Evolutionary conservation across 1,284 basidiomycete species (phyloP), one percentile per base, ranked within the genome.

Genomic region (Puccinia brachypodii): DNA sequence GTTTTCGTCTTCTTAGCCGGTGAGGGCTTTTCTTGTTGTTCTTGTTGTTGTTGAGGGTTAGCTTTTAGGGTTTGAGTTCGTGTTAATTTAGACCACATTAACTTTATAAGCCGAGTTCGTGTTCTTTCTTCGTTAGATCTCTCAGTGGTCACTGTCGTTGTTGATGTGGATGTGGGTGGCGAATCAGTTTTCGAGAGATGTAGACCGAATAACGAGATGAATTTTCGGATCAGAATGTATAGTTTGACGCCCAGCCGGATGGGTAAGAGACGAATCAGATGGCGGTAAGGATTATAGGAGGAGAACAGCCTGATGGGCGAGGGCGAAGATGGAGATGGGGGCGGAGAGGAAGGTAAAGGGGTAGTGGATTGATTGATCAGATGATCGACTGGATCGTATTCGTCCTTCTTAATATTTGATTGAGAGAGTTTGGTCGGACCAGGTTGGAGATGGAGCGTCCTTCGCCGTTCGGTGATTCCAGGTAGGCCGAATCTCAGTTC

Each of bases 1-100:
- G 94, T 96, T 88, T 98, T 98, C 66, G 91, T 93, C 28, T 38
- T 42, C 56, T 19, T 25, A 62, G 22, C n/a, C 42, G 44, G 40
- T 40, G 14, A 36, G n/a, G n/a, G 73, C 33, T 38, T 19, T 28
- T 16, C 31, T 74, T 7, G 2, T 62, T 7, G 38, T n/a, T n/a
- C n/a, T n/a, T 62, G 58, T 14, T 62, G 58, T 11, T 50, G 47
- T 9, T 50, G 47, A 22, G 47, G 22, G 47, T n/a, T 50, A 50
- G 47, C 47, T 50, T 50, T 22, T 9, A 50, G 47, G 47, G 22
- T 9, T 9, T 11, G 47, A n/a, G n/a, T n/a, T n/a, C n/a, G 31
- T 1, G 71, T 38, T 3, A 76, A 44, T 40, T 64, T 76, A 8
- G 73, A 60, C 56, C 73, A 62, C 53, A 76, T 76, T 14, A 22